phyloP scores from a whole-genome alignment of 2,329 filamentous ascomycete species.

The Cercospora citrullina region DNA sequence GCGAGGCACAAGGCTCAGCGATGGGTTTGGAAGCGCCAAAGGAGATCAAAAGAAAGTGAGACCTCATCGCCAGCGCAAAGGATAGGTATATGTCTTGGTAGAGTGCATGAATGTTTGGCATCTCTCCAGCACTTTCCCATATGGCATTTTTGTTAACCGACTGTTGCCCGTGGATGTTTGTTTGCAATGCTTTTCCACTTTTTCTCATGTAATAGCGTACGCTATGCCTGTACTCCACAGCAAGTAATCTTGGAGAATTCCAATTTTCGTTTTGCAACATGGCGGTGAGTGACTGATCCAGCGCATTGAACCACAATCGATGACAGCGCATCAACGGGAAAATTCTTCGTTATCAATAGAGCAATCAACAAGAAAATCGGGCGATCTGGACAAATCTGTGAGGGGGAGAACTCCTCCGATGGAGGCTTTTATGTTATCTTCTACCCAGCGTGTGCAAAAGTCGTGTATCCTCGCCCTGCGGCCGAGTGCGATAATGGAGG shows the following conservation, averaged over 20 bases:
- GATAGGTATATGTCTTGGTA: neutral
- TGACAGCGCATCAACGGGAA: neutral
- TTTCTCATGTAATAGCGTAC: neutral
- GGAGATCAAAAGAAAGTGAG: neutral
- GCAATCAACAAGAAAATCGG: neutral
- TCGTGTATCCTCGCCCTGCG: neutral
- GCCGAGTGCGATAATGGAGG: neutral
- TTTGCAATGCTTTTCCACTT: neutral
- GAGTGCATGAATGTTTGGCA: neutral
- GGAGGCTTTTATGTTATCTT: neutral
- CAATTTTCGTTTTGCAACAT: neutral
- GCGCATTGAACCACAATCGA: neutral
- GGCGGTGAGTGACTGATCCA: neutral
- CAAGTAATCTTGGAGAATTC: neutral
- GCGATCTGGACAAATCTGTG: neutral
- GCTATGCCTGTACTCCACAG: neutral
- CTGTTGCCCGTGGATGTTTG: neutral
- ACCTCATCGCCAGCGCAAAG: neutral
- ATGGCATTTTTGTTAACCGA: neutral
- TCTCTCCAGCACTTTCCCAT: neutral
- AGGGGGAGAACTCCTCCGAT: neutral
- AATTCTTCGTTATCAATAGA: neutral
- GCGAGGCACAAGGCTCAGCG: neutral
- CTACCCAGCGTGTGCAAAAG: neutral
- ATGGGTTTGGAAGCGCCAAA: neutral